A percentile compares a stretch with the other conserved stretches of the same genome.
Conservation (phyloP, 2,329 filamentous ascomycete genomes). For the Hypoxylon sp. region DNA sequence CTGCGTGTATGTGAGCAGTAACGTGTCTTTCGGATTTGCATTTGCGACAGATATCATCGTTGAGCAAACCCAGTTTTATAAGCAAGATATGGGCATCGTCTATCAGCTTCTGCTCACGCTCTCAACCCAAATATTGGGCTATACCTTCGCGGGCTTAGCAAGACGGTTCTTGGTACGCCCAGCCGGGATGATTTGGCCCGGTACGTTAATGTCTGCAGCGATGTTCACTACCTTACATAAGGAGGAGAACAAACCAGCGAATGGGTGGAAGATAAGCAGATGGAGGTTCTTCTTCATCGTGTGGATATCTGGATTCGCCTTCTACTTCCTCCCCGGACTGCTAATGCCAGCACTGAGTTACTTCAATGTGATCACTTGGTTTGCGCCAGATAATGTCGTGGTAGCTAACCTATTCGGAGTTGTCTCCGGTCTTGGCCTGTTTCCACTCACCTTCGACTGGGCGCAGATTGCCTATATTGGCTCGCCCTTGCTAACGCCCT, state of each 20-base stretch:
- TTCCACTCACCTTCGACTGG: conserved; percentile 93
- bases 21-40: conserved; percentile 90
- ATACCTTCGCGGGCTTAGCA: conserved; percentile 87
- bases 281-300: conserved; percentile 88
- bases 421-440: conserved; percentile 84
- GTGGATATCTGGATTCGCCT: conserved; percentile 78
- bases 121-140: conserved; percentile 88
- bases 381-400: conserved; percentile 87
- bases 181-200: conserved; percentile 92
- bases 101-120: conserved; percentile 88
- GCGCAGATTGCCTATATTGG: conserved; percentile 91
- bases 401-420: conserved; percentile 89
- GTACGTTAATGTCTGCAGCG: conserved; percentile 87
- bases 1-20: conserved; percentile 90
- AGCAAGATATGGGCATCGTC: conserved; percentile 80
- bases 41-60: conserved; percentile 93
- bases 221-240: conserved; percentile 92
- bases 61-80: conserved; percentile 90
- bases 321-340: conserved; percentile 88
- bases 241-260: conserved; percentile 83
- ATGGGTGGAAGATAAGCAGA: conserved; percentile 85
- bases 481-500: conserved; percentile 85
- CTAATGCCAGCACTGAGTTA: conserved; percentile 88
- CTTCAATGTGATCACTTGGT: conserved; percentile 91
- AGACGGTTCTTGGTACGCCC: conserved; percentile 86